These are phyloP conservation scores for Blastocystis sp. DNA, from an alignment of 352 stramenopile genomes.

Conservation along the genomic window DNA sequence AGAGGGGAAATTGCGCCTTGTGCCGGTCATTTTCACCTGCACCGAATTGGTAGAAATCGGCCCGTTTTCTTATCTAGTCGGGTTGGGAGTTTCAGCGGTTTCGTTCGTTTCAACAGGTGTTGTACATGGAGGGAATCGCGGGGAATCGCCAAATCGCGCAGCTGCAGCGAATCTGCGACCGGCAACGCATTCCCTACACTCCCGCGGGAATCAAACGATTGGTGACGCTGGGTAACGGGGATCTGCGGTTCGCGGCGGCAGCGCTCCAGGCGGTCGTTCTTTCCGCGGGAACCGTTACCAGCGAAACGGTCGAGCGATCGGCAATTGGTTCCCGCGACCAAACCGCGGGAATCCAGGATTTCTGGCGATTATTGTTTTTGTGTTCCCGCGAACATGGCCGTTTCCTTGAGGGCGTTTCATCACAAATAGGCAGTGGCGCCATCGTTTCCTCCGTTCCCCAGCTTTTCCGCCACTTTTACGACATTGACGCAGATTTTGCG, in stretches of 20 bases:
- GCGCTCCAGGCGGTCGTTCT: background rate
- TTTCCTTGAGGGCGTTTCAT: background rate
- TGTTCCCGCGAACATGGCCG: background rate
- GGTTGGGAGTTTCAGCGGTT: background rate
- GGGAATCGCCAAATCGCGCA: background rate
- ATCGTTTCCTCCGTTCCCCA: background rate
- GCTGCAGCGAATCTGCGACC: background rate
- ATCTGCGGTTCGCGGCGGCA: background rate
- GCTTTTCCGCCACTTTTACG: background rate
- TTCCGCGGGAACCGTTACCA: background rate
- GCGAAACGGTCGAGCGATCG: background rate
- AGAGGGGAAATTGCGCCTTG: background rate
- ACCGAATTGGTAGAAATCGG: background rate
- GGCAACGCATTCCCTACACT: background rate
- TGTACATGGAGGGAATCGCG: background rate
- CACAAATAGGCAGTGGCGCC: background rate
- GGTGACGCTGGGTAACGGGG: background rate
- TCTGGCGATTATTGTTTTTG: conserved; percentile 2
- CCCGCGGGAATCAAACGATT: background rate
- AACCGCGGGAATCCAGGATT: background rate
- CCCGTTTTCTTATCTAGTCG: conserved; percentile 7
- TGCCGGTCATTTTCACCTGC: conserved; percentile 31
- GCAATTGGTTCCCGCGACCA: background rate
- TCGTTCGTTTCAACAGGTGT: background rate
- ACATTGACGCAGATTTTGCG: background rate